phyloP scores from a whole-genome alignment of 2,329 filamentous ascomycete genomes.

The Thielaviopsis populi region DNA sequence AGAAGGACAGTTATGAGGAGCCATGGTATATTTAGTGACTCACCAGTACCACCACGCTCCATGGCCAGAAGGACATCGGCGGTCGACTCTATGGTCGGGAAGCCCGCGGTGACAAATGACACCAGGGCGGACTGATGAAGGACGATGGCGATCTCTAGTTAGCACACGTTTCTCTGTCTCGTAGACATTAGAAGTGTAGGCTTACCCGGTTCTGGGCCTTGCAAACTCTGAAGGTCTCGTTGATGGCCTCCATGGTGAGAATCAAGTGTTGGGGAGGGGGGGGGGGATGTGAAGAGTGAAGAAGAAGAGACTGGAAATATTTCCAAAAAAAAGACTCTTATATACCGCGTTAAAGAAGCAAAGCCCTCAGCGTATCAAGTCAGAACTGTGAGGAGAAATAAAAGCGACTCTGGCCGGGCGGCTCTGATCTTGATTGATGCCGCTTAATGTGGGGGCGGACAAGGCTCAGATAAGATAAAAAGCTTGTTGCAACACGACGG shows the following conservation, averaged over 20 bases:
- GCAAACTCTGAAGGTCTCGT: slow-evolving; percentile 44
- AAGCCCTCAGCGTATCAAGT: not conserved
- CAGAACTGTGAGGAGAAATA: not conserved
- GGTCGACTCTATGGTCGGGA: slow-evolving; percentile 66
- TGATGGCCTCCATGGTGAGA: slow-evolving; percentile 40
- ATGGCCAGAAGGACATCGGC: slow-evolving; percentile 73
- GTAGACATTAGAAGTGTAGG: slow-evolving; percentile 15
- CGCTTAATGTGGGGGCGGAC: not conserved
- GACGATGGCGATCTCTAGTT: slow-evolving; percentile 7
- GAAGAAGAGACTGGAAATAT: not conserved
- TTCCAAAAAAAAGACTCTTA: not conserved
- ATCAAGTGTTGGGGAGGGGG: no score
- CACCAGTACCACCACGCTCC: slow-evolving; percentile 68
- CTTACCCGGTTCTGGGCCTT: slow-evolving; percentile 44
- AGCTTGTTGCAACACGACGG: not conserved
- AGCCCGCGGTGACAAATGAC: slow-evolving; percentile 92
- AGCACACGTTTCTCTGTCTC: not conserved
- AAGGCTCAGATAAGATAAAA: slow-evolving; percentile 9
- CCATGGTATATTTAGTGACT: slow-evolving; percentile 35
- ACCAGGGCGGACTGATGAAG: slow-evolving; percentile 59
- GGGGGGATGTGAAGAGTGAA: not conserved
- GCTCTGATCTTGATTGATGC: not conserved
- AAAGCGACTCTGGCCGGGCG: not conserved
- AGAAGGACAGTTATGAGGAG: not conserved
- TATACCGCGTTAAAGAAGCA: not conserved